Percentiles rank a stretch among this genome's conserved stretches.
Evolutionary conservation across 805 yeast genomes (phyloP).

Genomic region (Starmerella floricola): DNA sequence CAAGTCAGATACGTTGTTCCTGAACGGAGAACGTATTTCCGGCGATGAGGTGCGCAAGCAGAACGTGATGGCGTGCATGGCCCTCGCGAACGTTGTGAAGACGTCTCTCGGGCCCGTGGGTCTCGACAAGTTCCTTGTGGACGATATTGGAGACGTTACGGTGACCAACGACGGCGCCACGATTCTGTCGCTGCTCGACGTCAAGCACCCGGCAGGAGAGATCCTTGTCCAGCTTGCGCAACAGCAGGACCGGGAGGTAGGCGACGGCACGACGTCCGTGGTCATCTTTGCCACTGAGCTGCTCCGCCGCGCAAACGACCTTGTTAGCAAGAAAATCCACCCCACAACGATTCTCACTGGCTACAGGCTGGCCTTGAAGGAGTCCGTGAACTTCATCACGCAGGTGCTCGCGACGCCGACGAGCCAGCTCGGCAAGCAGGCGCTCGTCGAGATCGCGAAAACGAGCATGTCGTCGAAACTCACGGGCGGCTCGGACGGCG

Average conservation of each 20-base stretch:
- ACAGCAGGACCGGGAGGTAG: conserved; percentile 97
- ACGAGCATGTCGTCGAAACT: conserved; percentile 96
- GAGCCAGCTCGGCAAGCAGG: conserved; percentile 65
- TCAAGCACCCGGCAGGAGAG: conserved; percentile 98
- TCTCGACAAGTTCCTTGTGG: conserved; percentile 94
- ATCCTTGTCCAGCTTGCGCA: conserved; percentile 94
- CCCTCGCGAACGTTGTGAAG: conserved; percentile 73
- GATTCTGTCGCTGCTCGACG: conserved; percentile 76
- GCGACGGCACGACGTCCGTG: conserved; percentile 96
- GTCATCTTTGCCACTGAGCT: conserved; percentile 92
- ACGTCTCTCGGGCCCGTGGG: conserved; percentile 98
- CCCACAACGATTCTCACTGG: conserved; percentile 98
- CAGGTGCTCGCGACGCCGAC: conserved; percentile 77
- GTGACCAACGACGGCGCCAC: conserved; percentile 99
- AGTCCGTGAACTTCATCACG: conserved; percentile 73
- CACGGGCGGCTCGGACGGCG: conserved; percentile 77
- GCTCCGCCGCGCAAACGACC: conserved; percentile 81
- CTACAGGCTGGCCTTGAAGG: conserved; percentile 82
- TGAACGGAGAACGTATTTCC: conserved; percentile 90
- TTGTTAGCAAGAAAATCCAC: conserved; percentile 86
- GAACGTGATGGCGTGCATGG: conserved; percentile 80
- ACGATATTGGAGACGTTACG: conserved; percentile 97
- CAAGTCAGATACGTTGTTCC: conserved; percentile 61
- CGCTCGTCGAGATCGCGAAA: conserved; percentile 81
- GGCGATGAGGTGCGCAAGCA: conserved; percentile 96